Conservation (phyloP, 345 rosid genomes). For the Populus deltoides region DNA sequence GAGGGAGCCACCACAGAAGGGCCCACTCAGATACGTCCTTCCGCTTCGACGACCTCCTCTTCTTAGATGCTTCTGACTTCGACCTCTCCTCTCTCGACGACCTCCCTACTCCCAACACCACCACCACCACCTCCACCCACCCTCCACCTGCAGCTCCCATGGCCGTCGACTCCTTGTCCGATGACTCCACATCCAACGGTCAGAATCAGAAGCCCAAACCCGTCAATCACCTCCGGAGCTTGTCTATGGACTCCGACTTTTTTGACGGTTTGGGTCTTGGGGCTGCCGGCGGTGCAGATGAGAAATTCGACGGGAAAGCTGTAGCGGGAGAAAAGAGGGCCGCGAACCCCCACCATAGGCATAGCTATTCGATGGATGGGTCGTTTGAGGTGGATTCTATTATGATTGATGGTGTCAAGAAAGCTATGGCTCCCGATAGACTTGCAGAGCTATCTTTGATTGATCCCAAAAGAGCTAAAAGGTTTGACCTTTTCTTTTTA, state of each 20-base stretch:
- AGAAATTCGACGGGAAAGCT: conserved; percentile 36
- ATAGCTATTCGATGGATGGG: conserved; percentile 86
- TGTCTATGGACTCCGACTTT: conserved; percentile 89
- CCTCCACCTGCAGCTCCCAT: conserved; percentile 24
- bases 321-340: conserved; percentile 46
- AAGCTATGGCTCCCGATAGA: conserved; percentile 76
- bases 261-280: conserved; percentile 49
- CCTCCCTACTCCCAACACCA: conserved; percentile 44
- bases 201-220: conserved; percentile 33
- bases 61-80: conserved; percentile 77
- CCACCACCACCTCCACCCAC: conserved; percentile 18
- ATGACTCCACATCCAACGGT: conserved; percentile 59
- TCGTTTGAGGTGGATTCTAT: conserved; percentile 62
- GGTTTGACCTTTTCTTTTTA: conserved; percentile 34
- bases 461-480: conserved; percentile 95
- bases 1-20: conserved; percentile 71
- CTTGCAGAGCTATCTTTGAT: conserved; percentile 84
- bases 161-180: conserved; percentile 60
- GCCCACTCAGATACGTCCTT: conserved; percentile 89
- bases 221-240: conserved; percentile 70
- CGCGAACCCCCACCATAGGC: conserved; percentile 52
- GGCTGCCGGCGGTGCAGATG: conserved; percentile 29
- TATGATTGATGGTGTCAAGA: conserved; percentile 59
- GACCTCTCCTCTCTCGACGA: conserved; percentile 79
- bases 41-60: conserved; percentile 84